Percentiles rank a stretch among this genome's conserved stretches.
phyloP scores from a whole-genome alignment of 345 rosid genomes.

The Combretum micranthum region DNA sequence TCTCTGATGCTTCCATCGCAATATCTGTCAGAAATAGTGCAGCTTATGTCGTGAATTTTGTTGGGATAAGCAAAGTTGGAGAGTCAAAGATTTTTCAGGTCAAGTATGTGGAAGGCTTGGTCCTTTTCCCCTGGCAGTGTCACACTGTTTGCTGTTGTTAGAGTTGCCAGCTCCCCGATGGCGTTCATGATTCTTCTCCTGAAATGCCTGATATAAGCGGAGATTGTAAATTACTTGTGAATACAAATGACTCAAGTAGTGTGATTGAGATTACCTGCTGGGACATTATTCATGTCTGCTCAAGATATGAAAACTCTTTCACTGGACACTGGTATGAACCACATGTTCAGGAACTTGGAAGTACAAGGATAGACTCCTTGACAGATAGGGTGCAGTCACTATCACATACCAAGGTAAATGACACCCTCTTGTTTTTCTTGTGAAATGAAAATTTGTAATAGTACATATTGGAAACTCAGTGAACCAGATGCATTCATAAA shows the following conservation, averaged over 20 bases:
- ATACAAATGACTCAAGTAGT: conserved; percentile 50
- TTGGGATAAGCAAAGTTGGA: conserved; percentile 31
- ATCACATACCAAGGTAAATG: conserved; percentile 31
- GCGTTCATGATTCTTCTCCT: conserved; percentile 17
- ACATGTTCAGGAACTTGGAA: conserved; percentile 13
- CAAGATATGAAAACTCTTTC: conserved; percentile 23
- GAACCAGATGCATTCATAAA: too few relatives aligned
- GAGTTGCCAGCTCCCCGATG: conserved; percentile 27
- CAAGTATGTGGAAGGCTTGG: conserved; percentile 47
- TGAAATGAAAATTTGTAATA: too few relatives aligned
- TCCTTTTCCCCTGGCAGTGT: conserved; percentile 53
- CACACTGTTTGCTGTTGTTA: conserved; percentile 42
- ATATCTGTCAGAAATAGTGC: conserved; percentile 45
- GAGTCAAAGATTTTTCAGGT: conserved; percentile 33
- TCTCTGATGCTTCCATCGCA: conserved; percentile 29
- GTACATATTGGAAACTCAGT: background rate
- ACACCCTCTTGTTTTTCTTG: background rate
- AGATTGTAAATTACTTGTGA: conserved; percentile 37
- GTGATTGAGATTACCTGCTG: conserved; percentile 44
- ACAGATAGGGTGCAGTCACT: conserved; percentile 12
- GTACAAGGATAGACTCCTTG: conserved; percentile 21
- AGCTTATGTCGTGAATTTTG: conserved; percentile 31
- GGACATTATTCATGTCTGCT: conserved; percentile 35
- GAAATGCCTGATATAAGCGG: conserved; percentile 20
- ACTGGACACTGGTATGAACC: conserved; percentile 18